These are phyloP conservation scores for Gamsiella multidivaricata DNA, from an alignment of 192 early-diverging fungal genomes.

Conservation along the genomic window DNA sequence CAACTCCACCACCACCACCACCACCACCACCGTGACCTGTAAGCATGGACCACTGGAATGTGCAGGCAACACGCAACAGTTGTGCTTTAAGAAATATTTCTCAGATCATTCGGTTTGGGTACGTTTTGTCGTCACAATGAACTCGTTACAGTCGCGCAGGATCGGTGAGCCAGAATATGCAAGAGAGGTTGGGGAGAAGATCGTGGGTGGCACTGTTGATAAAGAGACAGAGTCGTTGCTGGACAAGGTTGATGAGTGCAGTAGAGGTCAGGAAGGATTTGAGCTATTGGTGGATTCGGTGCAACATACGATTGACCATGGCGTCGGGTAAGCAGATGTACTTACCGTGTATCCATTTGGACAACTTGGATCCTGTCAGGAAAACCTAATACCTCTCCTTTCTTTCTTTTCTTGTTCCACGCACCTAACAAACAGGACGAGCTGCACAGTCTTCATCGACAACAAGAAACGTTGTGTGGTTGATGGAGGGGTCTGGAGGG, in stretches of 20 bases:
- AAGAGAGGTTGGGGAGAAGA: conserved; percentile 13
- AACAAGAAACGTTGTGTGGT: conserved; percentile 69
- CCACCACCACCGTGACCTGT: conserved; percentile 26
- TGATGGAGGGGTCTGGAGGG: conserved; percentile 63
- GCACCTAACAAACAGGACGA: conserved; percentile 30
- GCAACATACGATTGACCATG: conserved; percentile 55
- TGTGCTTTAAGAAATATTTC: conserved; percentile 59
- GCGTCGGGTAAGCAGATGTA: conserved; percentile 42
- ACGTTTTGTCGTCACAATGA: conserved; percentile 55
- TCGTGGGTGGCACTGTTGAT: not conserved
- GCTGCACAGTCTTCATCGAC: conserved; percentile 72
- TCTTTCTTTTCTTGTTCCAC: not conserved
- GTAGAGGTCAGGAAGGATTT: conserved; percentile 18
- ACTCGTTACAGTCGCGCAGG: conserved; percentile 22
- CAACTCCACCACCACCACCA: not conserved
- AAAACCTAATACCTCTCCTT: not conserved
- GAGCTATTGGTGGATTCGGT: conserved; percentile 61
- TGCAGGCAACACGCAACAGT: conserved; percentile 61
- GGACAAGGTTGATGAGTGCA: conserved; percentile 17
- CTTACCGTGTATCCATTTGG: too few species aligned
- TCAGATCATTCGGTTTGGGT: conserved; percentile 51
- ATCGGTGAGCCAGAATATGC: conserved; percentile 37
- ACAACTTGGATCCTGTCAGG: not conserved
- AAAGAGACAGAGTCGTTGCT: not conserved
- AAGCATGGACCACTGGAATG: conserved; percentile 60